Percentiles rank a stretch among this genome's conserved stretches.
Evolutionary conservation across 805 yeast species (phyloP).

Genomic region (Ascoidea rubescens): DNA sequence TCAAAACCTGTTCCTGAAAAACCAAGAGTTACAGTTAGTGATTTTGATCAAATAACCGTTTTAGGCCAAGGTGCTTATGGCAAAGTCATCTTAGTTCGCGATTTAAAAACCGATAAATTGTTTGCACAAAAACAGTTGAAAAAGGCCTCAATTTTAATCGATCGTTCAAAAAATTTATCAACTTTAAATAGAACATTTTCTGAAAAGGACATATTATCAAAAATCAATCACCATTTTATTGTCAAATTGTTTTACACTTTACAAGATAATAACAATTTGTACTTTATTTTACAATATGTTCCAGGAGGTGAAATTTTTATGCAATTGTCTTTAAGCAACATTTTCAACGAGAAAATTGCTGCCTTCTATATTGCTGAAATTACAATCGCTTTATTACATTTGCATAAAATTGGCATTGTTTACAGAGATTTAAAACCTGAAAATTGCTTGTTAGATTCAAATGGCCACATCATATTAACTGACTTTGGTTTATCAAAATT

Average conservation of each 20-base stretch:
- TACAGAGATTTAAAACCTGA: conserved; percentile 87
- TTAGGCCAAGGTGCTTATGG: conserved; percentile 86
- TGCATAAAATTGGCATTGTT: conserved; percentile 70
- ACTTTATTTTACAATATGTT: conserved; percentile 63
- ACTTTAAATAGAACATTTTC: conserved; percentile 45
- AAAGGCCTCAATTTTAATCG: conserved; percentile 66
- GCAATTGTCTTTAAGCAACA: conserved; percentile 25
- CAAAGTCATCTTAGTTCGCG: conserved; percentile 66
- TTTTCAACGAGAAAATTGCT: conserved; percentile 47
- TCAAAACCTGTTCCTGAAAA: conserved; percentile 1
- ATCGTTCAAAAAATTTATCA: conserved; percentile 12
- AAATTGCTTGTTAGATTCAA: conserved; percentile 61
- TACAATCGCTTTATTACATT: conserved; percentile 60
- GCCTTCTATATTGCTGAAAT: conserved; percentile 74
- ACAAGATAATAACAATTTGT: conserved; percentile 68
- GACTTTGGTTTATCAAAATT: conserved; percentile 70
- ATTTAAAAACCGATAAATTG: conserved; percentile 42
- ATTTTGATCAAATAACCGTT: conserved; percentile 64
- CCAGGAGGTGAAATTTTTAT: conserved; percentile 84
- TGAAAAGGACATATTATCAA: conserved; percentile 60
- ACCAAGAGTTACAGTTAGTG: conserved; percentile 19
- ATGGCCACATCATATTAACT: conserved; percentile 73
- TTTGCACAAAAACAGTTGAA: conserved; percentile 81
- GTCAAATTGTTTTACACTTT: conserved; percentile 73
- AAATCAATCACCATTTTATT: conserved; percentile 65